These are phyloP conservation scores for Neurospora pannonica DNA, from an alignment of 495 filamentous ascomycete species.

Conservation along the genomic window DNA sequence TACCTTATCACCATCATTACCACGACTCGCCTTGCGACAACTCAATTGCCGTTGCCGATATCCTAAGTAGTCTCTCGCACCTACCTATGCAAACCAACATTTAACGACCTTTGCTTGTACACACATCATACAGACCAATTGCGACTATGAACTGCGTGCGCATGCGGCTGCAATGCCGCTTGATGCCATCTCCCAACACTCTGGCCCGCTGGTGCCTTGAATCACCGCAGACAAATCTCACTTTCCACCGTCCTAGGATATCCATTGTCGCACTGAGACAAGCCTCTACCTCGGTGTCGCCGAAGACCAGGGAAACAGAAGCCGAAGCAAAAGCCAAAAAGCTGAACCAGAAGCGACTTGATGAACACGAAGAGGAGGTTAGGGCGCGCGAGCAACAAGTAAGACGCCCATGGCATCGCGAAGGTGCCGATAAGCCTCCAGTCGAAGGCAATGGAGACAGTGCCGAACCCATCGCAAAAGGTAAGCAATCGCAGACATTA, in stretches of 20 bases:
- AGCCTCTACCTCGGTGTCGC: conserved; percentile 2
- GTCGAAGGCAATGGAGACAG: conserved; percentile 31
- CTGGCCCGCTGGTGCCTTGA: background rate
- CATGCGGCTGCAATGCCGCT: conserved; percentile 9
- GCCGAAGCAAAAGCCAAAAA: conserved; percentile 25
- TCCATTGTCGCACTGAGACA: background rate
- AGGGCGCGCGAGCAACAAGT: conserved; percentile 22
- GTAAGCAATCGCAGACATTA: conserved; percentile 23
- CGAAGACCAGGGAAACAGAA: background rate
- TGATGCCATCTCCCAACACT: background rate
- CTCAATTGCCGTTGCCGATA: background rate
- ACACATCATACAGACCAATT: background rate
- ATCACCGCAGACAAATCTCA: background rate
- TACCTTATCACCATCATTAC: background rate
- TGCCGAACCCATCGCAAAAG: conserved; percentile 53
- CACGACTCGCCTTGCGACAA: background rate
- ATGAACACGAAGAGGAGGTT: conserved; percentile 30
- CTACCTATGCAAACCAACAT: background rate
- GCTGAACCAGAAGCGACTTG: conserved; percentile 28
- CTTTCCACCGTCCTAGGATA: background rate
- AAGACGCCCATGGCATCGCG: conserved; percentile 58
- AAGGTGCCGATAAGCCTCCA: conserved; percentile 50
- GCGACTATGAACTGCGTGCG: conserved; percentile 15
- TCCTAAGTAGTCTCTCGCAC: background rate
- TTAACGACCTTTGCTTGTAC: background rate